Evolutionary conservation across 2,329 filamentous ascomycete genomes (phyloP).

Genomic region (Apiospora rasikravindrae): DNA sequence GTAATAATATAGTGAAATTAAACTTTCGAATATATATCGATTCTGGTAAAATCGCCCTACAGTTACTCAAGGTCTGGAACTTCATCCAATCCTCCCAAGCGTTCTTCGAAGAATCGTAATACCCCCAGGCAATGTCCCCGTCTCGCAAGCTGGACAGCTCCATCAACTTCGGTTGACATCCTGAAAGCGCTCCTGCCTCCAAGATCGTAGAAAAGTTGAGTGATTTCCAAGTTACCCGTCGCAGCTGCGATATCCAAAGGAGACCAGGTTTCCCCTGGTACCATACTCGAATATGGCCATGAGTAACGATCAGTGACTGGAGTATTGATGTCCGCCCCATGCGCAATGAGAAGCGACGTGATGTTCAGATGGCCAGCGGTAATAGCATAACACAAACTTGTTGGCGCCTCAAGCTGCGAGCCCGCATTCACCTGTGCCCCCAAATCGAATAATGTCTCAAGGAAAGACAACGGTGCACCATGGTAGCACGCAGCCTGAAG

Average conservation of each 20-base stretch:
- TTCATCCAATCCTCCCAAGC: neutral
- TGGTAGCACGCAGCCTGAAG: neutral
- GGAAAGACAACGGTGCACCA: neutral
- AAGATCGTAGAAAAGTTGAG: neutral
- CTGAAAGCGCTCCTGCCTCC: neutral
- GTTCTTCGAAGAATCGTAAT: neutral
- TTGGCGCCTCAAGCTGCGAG: accelerated
- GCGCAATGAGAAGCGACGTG: neutral
- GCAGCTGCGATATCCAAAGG: neutral
- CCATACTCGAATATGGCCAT: too few species aligned
- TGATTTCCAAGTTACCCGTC: neutral
- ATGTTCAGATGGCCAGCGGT: neutral
- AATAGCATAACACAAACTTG: neutral
- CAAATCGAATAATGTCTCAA: neutral
- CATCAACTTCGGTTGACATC: neutral
- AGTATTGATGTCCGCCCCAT: neutral
- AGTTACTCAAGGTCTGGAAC: neutral
- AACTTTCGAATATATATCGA: too few species aligned
- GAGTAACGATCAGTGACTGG: neutral
- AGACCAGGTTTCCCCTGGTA: neutral
- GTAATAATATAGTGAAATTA: too few species aligned
- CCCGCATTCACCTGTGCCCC: neutral
- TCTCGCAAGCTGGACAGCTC: neutral
- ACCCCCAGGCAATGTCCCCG: neutral
- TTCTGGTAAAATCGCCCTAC: too few species aligned